phyloP scores from a whole-genome alignment of 179 eudicot genomes.

The Sideroxylon spinosum region DNA sequence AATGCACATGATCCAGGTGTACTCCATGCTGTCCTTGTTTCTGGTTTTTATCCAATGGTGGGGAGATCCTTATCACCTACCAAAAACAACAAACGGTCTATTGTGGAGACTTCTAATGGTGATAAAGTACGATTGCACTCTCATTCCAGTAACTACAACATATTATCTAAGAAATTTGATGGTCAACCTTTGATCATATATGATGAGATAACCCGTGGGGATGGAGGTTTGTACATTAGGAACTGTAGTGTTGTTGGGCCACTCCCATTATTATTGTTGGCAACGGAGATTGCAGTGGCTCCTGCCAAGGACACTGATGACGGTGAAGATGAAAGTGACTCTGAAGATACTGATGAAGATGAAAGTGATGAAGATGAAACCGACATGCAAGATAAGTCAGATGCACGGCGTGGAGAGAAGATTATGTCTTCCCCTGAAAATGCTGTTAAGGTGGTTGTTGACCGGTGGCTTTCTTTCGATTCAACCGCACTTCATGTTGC shows the following conservation, averaged over 20 bases:
- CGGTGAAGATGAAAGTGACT: conserved; percentile 32
- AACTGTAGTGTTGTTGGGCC: conserved; percentile 60
- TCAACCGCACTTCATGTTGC: conserved; percentile 87
- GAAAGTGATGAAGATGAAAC: conserved; percentile 33
- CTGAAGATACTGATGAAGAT: conserved; percentile 35
- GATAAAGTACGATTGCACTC: conserved; percentile 59
- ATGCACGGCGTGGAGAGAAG: conserved; percentile 31
- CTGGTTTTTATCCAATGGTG: conserved; percentile 91
- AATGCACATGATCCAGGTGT: conserved; percentile 70
- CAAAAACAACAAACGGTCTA: conserved; percentile 27
- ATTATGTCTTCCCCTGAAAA: conserved; percentile 78
- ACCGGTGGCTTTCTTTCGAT: conserved; percentile 77
- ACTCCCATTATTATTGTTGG: conserved; percentile 59
- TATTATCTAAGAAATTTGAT: conserved; percentile 21
- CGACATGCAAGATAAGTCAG: conserved; percentile 23
- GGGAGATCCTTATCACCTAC: conserved; percentile 52
- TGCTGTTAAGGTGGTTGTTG: conserved; percentile 60
- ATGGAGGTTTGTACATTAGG: conserved; percentile 55
- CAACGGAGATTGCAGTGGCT: conserved; percentile 77
- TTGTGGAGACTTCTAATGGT: conserved; percentile 60
- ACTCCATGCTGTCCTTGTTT: conserved; percentile 67
- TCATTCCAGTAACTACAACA: conserved; percentile 41
- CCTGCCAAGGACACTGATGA: conserved; percentile 38
- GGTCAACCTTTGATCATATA: conserved; percentile 48
- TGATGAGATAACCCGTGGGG: conserved; percentile 86